phyloP scores from a whole-genome alignment of 2,329 filamentous ascomycete species.

The Pestalotiopsis sp. region DNA sequence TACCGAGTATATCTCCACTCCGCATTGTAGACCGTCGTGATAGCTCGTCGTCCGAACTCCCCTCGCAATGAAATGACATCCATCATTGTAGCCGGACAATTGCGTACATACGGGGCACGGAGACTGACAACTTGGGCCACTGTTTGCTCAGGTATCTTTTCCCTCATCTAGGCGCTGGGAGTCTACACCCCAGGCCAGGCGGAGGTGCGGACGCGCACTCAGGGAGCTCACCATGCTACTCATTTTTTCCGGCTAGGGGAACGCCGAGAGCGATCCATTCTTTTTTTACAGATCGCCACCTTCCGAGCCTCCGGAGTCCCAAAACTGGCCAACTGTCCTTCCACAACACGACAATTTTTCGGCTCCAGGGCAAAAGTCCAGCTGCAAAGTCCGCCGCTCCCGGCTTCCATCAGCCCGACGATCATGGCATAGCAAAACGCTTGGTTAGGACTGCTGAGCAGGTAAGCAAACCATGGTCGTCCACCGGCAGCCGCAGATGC shows the following conservation, averaged over 20 bases:
- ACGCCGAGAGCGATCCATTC: constrained; percentile 1
- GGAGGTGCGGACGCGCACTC: background rate
- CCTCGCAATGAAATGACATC: background rate
- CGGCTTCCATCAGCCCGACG: background rate
- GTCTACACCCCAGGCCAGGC: background rate
- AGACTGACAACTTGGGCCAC: background rate
- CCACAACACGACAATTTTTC: background rate
- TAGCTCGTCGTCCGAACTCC: background rate
- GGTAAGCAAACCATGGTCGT: background rate
- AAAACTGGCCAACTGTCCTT: background rate
- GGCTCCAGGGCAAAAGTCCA: background rate
- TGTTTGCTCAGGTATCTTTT: background rate
- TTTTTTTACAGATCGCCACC: background rate
- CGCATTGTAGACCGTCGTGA: background rate
- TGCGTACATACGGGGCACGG: background rate
- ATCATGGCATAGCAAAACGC: background rate
- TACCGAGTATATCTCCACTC: background rate
- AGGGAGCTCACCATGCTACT: background rate
- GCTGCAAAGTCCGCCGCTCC: background rate
- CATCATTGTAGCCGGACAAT: background rate
- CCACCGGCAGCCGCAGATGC: background rate
- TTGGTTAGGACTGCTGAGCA: background rate
- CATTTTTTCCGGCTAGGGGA: background rate
- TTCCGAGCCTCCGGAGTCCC: background rate
- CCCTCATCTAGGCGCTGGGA: background rate